A percentile compares a stretch with the other conserved stretches of the same genome.
Evolutionary conservation across 768 basidiomycete species (phyloP).

Genomic region (Hericium alpestre): DNA sequence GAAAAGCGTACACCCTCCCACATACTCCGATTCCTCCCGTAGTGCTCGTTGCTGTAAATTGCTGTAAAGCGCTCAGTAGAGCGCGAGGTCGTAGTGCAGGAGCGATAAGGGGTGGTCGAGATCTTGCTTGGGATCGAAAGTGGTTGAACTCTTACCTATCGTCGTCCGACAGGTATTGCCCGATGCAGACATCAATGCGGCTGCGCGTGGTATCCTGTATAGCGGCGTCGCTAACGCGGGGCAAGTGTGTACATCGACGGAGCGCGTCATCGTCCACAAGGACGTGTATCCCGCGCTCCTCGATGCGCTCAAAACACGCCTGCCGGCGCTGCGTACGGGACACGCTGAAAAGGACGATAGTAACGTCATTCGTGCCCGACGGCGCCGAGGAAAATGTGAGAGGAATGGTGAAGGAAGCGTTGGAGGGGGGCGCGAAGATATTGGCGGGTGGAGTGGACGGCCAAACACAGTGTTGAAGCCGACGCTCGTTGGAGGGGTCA

Average conservation of each 20-base stretch:
- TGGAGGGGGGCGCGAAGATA: background rate
- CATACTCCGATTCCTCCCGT: too few relatives aligned
- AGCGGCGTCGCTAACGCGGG: constrained; percentile 38
- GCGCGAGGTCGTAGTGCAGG: too few relatives aligned
- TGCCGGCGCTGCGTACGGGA: constrained; percentile 28
- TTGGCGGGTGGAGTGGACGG: constrained; percentile 31
- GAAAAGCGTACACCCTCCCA: too few relatives aligned
- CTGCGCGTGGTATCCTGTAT: constrained; percentile 36
- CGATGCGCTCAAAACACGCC: constrained; percentile 28
- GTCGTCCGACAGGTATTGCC: constrained; percentile 29
- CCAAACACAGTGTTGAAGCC: constrained; percentile 34
- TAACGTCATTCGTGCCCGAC: constrained; percentile 13
- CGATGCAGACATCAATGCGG: constrained; percentile 42
- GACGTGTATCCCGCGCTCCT: constrained; percentile 27
- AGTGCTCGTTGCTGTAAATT: too few relatives aligned
- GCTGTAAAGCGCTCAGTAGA: too few relatives aligned
- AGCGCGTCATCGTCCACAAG: constrained; percentile 44
- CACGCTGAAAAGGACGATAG: constrained; percentile 18
- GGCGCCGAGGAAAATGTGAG: background rate
- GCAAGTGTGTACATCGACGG: constrained; percentile 49
- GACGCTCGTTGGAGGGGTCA: constrained; percentile 38
- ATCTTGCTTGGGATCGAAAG: too few relatives aligned
- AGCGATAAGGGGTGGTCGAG: too few relatives aligned
- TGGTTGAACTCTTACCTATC: background rate
- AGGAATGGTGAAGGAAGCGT: background rate